These are phyloP conservation scores for Cylindrotheca closterium DNA, from an alignment of 108 stramenopile species.

Conservation along the genomic window DNA sequence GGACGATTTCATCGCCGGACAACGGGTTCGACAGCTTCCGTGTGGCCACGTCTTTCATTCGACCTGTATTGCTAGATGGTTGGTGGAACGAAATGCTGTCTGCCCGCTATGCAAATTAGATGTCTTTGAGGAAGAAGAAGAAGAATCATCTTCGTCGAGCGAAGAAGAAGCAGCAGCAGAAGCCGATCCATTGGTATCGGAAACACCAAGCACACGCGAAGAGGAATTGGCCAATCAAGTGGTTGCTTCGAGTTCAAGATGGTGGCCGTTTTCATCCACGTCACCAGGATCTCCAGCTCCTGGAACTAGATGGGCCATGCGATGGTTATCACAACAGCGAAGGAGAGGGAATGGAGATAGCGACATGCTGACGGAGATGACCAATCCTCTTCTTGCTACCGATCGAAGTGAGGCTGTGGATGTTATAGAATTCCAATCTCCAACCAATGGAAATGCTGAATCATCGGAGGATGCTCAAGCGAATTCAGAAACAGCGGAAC, in stretches of 20 bases:
- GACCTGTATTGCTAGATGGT: conserved; percentile 70
- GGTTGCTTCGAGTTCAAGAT: not conserved
- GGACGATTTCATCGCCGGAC: conserved; percentile 59
- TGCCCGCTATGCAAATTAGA: conserved; percentile 68
- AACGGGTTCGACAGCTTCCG: conserved; percentile 52
- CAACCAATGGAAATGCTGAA: not conserved
- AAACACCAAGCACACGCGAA: no score
- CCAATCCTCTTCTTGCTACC: conserved; percentile 12
- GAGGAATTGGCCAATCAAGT: no score
- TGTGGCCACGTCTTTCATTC: conserved; percentile 69
- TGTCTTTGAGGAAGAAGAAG: conserved; percentile 32
- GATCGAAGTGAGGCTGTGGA: no score
- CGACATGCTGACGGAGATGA: conserved; percentile 16
- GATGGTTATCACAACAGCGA: conserved; percentile 4
- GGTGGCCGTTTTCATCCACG: not conserved
- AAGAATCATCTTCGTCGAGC: not conserved
- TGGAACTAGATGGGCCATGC: not conserved
- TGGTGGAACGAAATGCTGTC: conserved; percentile 47
- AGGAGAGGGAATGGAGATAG: not conserved
- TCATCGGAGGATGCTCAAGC: not conserved
- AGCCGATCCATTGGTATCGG: not conserved
- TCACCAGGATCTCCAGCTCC: not conserved
- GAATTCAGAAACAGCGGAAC: not conserved
- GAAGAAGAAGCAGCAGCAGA: conserved; percentile 6
- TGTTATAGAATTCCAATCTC: no score